Conservation (phyloP, 495 filamentous ascomycete genomes). For the Neurospora sp. region DNA sequence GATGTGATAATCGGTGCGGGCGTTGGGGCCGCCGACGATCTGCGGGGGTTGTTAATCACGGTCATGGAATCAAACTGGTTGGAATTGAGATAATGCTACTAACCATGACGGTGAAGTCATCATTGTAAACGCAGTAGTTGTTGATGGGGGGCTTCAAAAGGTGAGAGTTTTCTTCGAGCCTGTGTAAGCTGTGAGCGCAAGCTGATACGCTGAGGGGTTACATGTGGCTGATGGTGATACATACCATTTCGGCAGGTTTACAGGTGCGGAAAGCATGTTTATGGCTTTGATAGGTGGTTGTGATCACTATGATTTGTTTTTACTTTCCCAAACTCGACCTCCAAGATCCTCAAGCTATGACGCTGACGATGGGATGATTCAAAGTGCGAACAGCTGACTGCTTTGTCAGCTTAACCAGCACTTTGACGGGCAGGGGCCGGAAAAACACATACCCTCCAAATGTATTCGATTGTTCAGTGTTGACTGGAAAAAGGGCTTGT, state of each 20-base stretch:
- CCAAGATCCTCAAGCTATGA: neutral
- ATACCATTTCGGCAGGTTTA: slow-evolving; percentile 85
- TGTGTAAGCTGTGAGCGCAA: slow-evolving; percentile 25
- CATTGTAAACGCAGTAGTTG: slow-evolving; percentile 92
- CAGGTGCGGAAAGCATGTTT: slow-evolving; percentile 39
- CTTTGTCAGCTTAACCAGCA: neutral
- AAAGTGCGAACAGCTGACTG: neutral
- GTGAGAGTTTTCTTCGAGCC: slow-evolving; percentile 88
- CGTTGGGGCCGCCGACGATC: slow-evolving; percentile 96
- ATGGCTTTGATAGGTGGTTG: neutral
- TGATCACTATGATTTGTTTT: neutral
- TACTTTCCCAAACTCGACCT: neutral
- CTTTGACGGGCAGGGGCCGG: neutral
- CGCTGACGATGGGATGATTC: neutral
- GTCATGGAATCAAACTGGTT: neutral
- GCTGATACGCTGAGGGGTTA: neutral
- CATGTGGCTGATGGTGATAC: slow-evolving; percentile 3
- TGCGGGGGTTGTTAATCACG: slow-evolving; percentile 17
- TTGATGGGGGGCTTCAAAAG: slow-evolving; percentile 92
- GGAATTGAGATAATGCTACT: neutral
- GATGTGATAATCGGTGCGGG: slow-evolving; percentile 96
- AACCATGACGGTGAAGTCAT: slow-evolving; percentile 70
- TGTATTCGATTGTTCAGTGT: neutral
- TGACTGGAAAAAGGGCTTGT: neutral
- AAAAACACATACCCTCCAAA: neutral